Base-by-base conservation (phyloP, 441 rosid genomes). In the Brassica balearica region DNA sequence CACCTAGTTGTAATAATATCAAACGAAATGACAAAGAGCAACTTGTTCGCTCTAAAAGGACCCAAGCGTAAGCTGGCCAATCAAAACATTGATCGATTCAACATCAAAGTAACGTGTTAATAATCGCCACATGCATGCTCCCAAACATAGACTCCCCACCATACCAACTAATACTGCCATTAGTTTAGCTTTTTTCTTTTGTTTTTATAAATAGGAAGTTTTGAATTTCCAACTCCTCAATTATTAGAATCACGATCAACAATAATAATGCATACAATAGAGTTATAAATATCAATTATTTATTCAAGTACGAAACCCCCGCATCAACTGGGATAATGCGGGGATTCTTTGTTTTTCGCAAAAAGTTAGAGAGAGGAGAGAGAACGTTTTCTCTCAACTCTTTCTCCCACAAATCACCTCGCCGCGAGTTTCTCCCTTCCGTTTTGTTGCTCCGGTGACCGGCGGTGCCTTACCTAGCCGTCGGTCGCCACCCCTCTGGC, bases 111-210 rank as follows among this genome's bases (percentile, higher is more conserved):
- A 68, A 73, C 77, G 48, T 78, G 73, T 36, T 48, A 51, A 73
- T 38, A 6, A 67, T 60, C 74, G 59, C 56, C 65, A 51, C 63
- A 60, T 58, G 65, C 58, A 60, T 58, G 65, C 59, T 68, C 48
- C 58, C 43, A 29, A 67, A 72, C 77, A 59, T 67, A 34, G 77
- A 72, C 69, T 7, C 23, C 73, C 70, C 74, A 68, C 82, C 77
- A 78, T 58, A 61, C 65, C 82, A 74, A 68, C 82, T 61, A 73
- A 60, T 68, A 48, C 68, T 73, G 74, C 55, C 69, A 48, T 22
- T 32, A 14, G 46, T 14, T 73, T 73, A 61, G 29, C 55, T 11
- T 25, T 36, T 19, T 38, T 48, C 14, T 41, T 41, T 14, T 14
- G 20, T 51, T 51, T 51, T 51, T 6, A 51, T 51, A 51, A 17